Percentiles rank a stretch among this genome's conserved stretches.
Evolutionary conservation across 768 basidiomycete species (phyloP).

Genomic region (Agrocybe praecox): DNA sequence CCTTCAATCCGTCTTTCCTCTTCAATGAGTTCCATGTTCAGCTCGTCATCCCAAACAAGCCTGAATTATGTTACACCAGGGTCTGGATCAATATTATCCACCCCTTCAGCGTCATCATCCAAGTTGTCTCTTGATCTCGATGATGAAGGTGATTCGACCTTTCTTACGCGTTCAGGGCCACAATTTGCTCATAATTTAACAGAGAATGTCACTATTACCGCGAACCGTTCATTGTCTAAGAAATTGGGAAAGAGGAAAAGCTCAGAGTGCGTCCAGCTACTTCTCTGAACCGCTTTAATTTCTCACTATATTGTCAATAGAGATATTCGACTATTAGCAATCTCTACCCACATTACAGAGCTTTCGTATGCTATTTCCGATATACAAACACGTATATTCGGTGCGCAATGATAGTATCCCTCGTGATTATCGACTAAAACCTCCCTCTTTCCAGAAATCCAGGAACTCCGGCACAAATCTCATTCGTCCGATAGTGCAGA

Average conservation of each 20-base stretch:
- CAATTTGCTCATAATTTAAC: slow-evolving; percentile 15
- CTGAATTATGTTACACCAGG: slow-evolving; percentile 37
- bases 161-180: slow-evolving; percentile 9
- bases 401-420: slow-evolving; percentile 40
- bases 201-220: slow-evolving; percentile 80
- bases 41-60: slow-evolving; percentile 34
- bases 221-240: slow-evolving; percentile 46
- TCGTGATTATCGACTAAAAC: not conserved
- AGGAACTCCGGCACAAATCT: slow-evolving; percentile 89
- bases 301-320: slow-evolving; percentile 38
- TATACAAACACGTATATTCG: slow-evolving; percentile 90
- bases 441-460: slow-evolving; percentile 63
- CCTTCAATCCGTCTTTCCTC: slow-evolving; percentile 34
- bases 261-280: slow-evolving; percentile 60
- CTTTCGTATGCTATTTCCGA: slow-evolving; percentile 86
- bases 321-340: slow-evolving; percentile 73
- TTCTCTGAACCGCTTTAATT: slow-evolving; percentile 11
- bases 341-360: slow-evolving; percentile 87
- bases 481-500: slow-evolving; percentile 62
- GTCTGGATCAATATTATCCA: slow-evolving; percentile 35
- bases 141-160: slow-evolving; percentile 60
- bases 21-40: slow-evolving; percentile 33
- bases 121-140: slow-evolving; percentile 53
- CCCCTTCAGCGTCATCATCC: slow-evolving; percentile 52
- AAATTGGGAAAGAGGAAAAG: slow-evolving; percentile 57